Evolutionary conservation across 331 rosid species (phyloP).

Genomic region (Telfairia occidentalis): DNA sequence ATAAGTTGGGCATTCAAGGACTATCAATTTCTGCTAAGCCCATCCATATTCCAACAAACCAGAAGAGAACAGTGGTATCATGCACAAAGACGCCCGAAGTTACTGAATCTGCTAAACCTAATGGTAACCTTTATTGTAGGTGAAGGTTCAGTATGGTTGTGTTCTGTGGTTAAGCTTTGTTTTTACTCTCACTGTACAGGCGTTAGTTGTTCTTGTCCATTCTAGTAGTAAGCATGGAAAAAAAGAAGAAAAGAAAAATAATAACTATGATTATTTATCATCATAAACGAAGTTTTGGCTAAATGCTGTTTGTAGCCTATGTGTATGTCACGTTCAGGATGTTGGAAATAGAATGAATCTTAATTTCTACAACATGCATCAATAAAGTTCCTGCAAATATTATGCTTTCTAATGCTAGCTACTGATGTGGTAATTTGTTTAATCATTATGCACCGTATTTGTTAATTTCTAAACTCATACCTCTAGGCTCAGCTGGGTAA

Average conservation of each 20-base stretch:
- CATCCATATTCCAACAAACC: constrained; percentile 25
- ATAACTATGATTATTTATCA: not conserved
- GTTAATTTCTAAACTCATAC: not conserved
- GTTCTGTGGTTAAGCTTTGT: not conserved
- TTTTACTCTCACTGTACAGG: not conserved
- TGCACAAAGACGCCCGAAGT: constrained; percentile 60
- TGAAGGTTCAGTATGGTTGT: not conserved
- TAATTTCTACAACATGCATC: not conserved
- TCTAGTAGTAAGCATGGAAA: not conserved
- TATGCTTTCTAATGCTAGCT: not conserved
- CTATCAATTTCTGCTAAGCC: constrained; percentile 34
- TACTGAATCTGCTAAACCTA: constrained; percentile 32
- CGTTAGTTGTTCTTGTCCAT: not conserved
- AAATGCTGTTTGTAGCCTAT: not conserved
- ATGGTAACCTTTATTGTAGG: constrained; percentile 36
- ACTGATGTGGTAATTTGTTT: not conserved
- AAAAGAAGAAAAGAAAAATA: no score
- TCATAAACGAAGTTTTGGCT: not conserved
- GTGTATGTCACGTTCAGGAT: not conserved
- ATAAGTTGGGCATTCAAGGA: constrained; percentile 29
- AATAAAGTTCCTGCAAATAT: not conserved
- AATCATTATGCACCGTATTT: not conserved
- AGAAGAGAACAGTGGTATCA: constrained; percentile 32
- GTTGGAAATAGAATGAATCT: not conserved
- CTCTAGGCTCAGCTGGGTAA: not conserved